phyloP scores from a whole-genome alignment of 1,284 basidiomycete genomes.

The Papiliotrema nemorosa region DNA sequence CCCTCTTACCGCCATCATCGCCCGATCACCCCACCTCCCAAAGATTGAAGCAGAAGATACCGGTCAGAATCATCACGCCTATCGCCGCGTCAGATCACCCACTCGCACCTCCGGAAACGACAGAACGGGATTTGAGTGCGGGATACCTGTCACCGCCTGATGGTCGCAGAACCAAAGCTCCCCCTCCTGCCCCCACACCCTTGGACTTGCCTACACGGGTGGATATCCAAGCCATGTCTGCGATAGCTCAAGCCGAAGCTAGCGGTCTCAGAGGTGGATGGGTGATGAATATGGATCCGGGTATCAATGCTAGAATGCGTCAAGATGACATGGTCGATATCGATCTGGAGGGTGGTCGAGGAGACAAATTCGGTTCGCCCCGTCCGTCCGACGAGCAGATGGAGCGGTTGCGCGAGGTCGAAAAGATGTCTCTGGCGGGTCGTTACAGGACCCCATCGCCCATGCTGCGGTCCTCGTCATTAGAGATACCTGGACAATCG shows the following conservation, averaged over 20 bases:
- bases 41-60: conserved; percentile 19
- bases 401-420: conserved; percentile 31
- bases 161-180: conserved; percentile 7
- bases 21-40: conserved; percentile 24
- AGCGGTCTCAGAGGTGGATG: conserved; percentile 48
- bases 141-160: conserved; percentile 43
- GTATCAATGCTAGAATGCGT: conserved; percentile 14
- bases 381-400: conserved; percentile 25
- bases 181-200: conserved; percentile 31
- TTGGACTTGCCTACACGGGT: conserved; percentile 50
- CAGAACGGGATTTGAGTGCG: conserved; percentile 6
- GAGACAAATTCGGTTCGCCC: conserved; percentile 37
- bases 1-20: conserved; percentile 41
- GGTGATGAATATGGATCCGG: conserved; percentile 47
- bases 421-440: conserved; percentile 28
- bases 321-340: conserved; percentile 49
- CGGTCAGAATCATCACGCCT: conserved; percentile 36
- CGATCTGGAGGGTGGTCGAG: conserved; percentile 48
- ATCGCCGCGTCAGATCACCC: conserved; percentile 33
- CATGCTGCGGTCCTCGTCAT: conserved; percentile 15
- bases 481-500: conserved; percentile 11
- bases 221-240: conserved; percentile 49
- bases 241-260: conserved; percentile 45
- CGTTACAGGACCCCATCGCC: conserved; percentile 32
- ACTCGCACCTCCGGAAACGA: conserved; percentile 15